Evolutionary conservation across 768 basidiomycete genomes (phyloP), one percentile per base, ranked within the genome.

Genomic region (Leccinellum luteum): DNA sequence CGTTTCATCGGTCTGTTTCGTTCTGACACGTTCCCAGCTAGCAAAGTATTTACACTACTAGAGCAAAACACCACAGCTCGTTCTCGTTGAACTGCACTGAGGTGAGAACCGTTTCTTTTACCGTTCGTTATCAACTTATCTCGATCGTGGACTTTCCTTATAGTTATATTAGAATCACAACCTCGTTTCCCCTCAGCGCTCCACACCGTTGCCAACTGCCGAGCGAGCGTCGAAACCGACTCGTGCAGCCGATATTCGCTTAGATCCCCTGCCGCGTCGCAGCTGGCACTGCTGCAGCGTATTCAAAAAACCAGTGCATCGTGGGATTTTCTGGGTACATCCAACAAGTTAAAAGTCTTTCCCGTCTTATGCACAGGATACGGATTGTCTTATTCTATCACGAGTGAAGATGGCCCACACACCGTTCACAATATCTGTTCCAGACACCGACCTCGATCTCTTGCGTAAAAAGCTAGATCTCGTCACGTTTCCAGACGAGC

Each of bases 401-500:
- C 12, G 4, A 12, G 31, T n/a, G 8, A 31, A 45, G 3, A 71
- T 70, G 72, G 7, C 34, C 9, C 14, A 13, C 6, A 13, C 32
- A 7, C 13, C 13, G 0, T 87, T 85, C 78, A 73, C 63, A 31
- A 77, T 87, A 35, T 51, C 75, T 6, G 63, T 87, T 12, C 56
- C 83, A 0, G 80, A 81, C 44, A 64, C 65, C 1, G 64, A 75
- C 19, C 66, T 87, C 23, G 64, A 68, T 0, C 27, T 69, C 12
- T 74, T 86, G 12, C 67, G 68, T 6, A 62, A 67, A 41, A 86
- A 84, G 60, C 80, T 87, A 13, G 73, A 70, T 0, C 72, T 81
- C 14, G 65, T 77, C 0, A 71, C 66, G 2, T 75, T 85, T 21
- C 86, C 86, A 0, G 82, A 85, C 63, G 85, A 86, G 59, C 73